phyloP scores from a whole-genome alignment of 192 early-diverging fungal species.

The Dispira simplex region DNA sequence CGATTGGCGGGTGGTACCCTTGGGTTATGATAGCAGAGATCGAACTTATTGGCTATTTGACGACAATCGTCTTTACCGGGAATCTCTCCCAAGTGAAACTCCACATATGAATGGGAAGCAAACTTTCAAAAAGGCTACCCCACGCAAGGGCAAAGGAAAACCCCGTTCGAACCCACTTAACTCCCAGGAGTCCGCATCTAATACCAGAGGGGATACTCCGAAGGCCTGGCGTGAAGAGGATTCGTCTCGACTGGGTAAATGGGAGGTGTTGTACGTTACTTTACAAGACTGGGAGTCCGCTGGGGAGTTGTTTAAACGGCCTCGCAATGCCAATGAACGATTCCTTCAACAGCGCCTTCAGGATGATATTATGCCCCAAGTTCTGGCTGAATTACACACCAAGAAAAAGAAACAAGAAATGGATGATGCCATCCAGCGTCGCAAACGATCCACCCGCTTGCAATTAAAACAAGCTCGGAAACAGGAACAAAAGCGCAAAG shows the following conservation, averaged over 20 bases:
- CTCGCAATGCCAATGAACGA: not conserved
- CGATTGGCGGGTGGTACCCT: constrained; percentile 5
- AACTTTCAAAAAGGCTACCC: not conserved
- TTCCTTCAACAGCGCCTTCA: not conserved
- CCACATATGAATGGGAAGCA: not conserved
- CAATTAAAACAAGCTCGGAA: not conserved
- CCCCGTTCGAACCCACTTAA: too few relatives aligned
- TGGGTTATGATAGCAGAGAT: not conserved
- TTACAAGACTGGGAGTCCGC: not conserved
- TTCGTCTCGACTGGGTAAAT: not conserved
- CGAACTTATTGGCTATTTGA: constrained; percentile 6
- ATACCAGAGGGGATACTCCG: too few relatives aligned
- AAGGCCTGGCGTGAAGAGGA: too few relatives aligned
- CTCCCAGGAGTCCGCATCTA: too few relatives aligned
- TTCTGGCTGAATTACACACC: not conserved
- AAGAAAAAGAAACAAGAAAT: not conserved
- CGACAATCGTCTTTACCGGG: constrained; percentile 8
- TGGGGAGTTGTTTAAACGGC: not conserved
- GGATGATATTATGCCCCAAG: not conserved
- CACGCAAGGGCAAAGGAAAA: too few relatives aligned
- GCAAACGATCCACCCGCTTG: constrained; percentile 9
- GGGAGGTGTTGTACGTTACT: not conserved
- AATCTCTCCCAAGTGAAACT: not conserved
- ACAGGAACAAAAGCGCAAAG: not conserved
- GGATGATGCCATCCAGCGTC: not conserved